Evolutionary conservation across 2,329 filamentous ascomycete genomes (phyloP).

Genomic region (Fusarium coffeatum): DNA sequence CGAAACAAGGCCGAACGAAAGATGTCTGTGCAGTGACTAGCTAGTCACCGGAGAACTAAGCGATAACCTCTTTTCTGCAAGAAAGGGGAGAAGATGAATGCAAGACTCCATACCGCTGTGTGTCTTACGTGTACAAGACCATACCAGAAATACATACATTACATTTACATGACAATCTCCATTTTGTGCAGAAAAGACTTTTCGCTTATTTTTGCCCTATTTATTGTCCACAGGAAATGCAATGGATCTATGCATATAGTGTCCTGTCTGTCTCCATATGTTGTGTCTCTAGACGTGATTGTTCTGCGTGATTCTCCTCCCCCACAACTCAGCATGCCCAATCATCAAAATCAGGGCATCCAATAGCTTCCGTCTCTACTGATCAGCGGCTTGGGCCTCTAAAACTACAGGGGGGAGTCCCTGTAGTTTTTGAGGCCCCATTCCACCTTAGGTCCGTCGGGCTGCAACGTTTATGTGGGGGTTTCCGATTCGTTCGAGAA

Average conservation of each 20-base stretch:
- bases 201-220: slow-evolving; percentile 6
- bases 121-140: slow-evolving; percentile 28
- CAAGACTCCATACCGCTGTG: slow-evolving; percentile 28
- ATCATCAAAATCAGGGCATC: slow-evolving; percentile 39
- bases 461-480: slow-evolving; percentile 44
- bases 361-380: slow-evolving; percentile 12
- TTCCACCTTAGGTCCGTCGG: slow-evolving; percentile 11
- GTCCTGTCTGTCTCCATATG: neutral
- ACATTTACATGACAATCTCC: neutral
- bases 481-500: slow-evolving; percentile 39
- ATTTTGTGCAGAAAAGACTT: slow-evolving; percentile 1
- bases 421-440: slow-evolving; percentile 36
- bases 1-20: slow-evolving; percentile 32
- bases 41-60: slow-evolving; percentile 8
- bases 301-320: neutral
- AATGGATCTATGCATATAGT: neutral
- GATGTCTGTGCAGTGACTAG: slow-evolving; percentile 4
- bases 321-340: slow-evolving; percentile 29
- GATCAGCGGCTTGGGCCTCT: slow-evolving; percentile 21
- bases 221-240: slow-evolving; percentile 1
- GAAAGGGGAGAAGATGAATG: slow-evolving; percentile 17
- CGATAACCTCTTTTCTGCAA: slow-evolving; percentile 19
- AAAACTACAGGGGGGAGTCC: slow-evolving; percentile 10
- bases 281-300: neutral
- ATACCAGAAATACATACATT: neutral